These are phyloP conservation scores for Talaromyces wortmannii DNA, from an alignment of 495 filamentous ascomycete genomes.

Conservation along the genomic window DNA sequence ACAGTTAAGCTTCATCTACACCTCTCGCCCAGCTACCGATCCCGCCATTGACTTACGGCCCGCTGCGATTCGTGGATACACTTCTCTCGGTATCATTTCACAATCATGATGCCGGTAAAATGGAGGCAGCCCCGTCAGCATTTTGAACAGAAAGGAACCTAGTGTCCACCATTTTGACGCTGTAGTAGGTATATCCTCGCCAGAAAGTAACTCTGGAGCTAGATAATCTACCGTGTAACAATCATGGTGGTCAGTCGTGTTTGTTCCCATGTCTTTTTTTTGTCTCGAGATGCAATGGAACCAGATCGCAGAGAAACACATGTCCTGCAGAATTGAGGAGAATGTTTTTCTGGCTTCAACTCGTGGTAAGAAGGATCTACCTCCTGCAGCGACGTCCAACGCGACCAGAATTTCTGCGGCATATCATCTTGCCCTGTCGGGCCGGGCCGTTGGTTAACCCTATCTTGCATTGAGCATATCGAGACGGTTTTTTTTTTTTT, in stretches of 20 bases:
- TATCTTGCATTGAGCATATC: too few relatives aligned
- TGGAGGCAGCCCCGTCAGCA: slow-evolving; percentile 1
- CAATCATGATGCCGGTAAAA: too few relatives aligned
- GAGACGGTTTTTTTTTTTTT: too few relatives aligned
- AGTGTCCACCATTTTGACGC: not conserved
- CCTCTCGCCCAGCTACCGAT: too few relatives aligned
- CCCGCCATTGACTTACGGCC: too few relatives aligned
- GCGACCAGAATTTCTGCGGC: not conserved
- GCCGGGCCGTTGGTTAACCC: not conserved
- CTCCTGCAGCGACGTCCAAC: not conserved
- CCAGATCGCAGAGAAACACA: not conserved
- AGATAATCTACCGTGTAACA: not conserved
- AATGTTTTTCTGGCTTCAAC: slow-evolving; percentile 1
- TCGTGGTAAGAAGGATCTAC: not conserved
- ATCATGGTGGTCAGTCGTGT: not conserved
- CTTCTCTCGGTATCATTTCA: too few relatives aligned
- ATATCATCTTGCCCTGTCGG: not conserved
- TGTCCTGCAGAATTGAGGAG: not conserved
- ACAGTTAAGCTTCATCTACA: too few relatives aligned
- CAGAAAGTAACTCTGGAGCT: not conserved
- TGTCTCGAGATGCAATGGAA: not conserved
- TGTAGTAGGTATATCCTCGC: not conserved
- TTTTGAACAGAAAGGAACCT: not conserved
- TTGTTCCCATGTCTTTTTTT: not conserved
- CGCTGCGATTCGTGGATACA: too few relatives aligned